Evolutionary conservation across 2,329 filamentous ascomycete species (phyloP).

Genomic region (Boeremia lycopersici): DNA sequence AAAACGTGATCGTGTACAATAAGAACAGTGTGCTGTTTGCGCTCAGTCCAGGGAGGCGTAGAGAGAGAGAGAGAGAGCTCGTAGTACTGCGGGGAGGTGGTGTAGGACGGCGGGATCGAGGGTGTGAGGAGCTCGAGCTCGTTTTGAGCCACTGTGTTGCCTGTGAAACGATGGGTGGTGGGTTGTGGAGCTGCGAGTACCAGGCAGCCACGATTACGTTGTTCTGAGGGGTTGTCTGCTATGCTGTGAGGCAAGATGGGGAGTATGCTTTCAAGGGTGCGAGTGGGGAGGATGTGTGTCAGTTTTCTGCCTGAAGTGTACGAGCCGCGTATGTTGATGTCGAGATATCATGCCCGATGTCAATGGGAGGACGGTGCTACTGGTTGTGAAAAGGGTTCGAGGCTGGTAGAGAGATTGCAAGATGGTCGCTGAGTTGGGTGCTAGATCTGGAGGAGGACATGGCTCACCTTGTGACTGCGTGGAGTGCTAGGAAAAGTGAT

Average conservation of each 20-base stretch:
- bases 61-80: slow-evolving; percentile 26
- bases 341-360: slow-evolving; percentile 49
- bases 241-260: slow-evolving; percentile 31
- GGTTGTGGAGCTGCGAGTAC: too few species aligned
- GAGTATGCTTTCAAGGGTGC: slow-evolving; percentile 43
- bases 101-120: slow-evolving; percentile 32
- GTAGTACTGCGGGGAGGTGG: slow-evolving; percentile 42
- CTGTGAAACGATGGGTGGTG: slow-evolving; percentile 45
- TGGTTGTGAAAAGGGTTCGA: slow-evolving; percentile 42
- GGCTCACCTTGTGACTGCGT: background rate
- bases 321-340: slow-evolving; percentile 50
- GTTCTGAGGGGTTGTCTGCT: slow-evolving; percentile 34
- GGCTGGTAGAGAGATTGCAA: slow-evolving; percentile 45
- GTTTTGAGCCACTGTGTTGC: slow-evolving; percentile 47
- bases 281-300: slow-evolving; percentile 46
- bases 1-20: slow-evolving; percentile 43
- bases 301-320: too few species aligned
- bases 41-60: slow-evolving; percentile 22
- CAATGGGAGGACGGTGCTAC: slow-evolving; percentile 48
- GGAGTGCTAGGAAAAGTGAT: background rate
- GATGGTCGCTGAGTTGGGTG: slow-evolving; percentile 45
- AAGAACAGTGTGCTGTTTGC: slow-evolving; percentile 43
- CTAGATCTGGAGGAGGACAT: slow-evolving; percentile 30
- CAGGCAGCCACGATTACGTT: slow-evolving; percentile 47
- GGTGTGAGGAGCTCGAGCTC: slow-evolving; percentile 30